Evolutionary conservation across 768 basidiomycete species (phyloP), one percentile per base, ranked within the genome.

Genomic region (Mrakia gelida): DNA sequence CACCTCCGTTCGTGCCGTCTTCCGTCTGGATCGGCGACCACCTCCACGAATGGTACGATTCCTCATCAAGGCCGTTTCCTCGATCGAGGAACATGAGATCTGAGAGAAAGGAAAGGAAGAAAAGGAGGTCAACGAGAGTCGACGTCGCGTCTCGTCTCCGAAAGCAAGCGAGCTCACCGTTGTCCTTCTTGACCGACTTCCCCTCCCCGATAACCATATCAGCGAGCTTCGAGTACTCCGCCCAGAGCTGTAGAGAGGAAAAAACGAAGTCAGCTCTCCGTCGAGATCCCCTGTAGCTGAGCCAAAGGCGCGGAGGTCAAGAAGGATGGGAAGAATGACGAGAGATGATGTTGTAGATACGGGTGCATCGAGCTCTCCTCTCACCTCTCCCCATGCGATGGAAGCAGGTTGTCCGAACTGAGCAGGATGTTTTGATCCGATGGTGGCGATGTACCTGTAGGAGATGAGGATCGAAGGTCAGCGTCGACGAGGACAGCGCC

Each of bases 41-140:
- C 1, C 76, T 26, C 76, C 76, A 77, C 0, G n/a, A 45, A 26
- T 77, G 76, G n/a, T 77, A 77, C 1, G 76, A 62, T 28, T 77
- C 76, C 32, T 45, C 21, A 3, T 45, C 21, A 3, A 49, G 59
- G 0, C 59, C 59, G 18, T 59, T 59, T 15, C 59, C 59, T 59
- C 71, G 59, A 41, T 62, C 70, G 5, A 77, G 59, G 61, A 77
- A 77, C 34, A 77, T 77, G 38, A 77, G 61, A 71, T 77, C 75
- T 76, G 30, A 13, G 18, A 3, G 21, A n/a, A 54, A 34, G 21
- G 34, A 30, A n/a, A 23, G 30, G 23, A 73, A n/a, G 71, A 26
- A 3, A 11, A 52, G 28, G 23, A 23, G 43, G 59, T n/a, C 30
- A 74, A 11, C 38, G 54, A 56, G 23, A 26, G 23, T 11, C 59